Evolutionary conservation across 2,329 filamentous ascomycete species (phyloP).

Genomic region (Aciculosporium take): DNA sequence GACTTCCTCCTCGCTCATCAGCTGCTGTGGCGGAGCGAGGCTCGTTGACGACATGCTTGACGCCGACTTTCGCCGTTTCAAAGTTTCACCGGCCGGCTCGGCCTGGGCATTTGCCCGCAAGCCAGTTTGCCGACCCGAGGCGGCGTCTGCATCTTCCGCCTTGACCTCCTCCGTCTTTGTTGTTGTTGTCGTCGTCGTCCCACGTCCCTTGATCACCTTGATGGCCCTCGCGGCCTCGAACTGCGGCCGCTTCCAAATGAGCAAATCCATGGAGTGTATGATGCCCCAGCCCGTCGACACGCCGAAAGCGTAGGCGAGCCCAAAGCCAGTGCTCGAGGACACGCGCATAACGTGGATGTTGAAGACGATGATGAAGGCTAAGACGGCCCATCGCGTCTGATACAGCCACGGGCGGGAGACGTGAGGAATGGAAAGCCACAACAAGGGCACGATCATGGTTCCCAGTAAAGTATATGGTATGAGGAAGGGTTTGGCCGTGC

Average conservation of each 20-base stretch:
- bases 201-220: conserved; percentile 11
- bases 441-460: conserved; percentile 31
- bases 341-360: conserved; percentile 27
- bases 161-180: background rate
- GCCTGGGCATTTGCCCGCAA: background rate
- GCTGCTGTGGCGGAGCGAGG: background rate
- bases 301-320: conserved; percentile 34
- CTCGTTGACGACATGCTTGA: background rate
- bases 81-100: conserved; percentile 5
- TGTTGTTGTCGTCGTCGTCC: background rate
- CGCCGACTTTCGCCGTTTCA: conserved; percentile 9
- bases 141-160: background rate
- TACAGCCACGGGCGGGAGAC: conserved; percentile 35
- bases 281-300: conserved; percentile 36
- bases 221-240: conserved; percentile 39
- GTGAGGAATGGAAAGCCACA: conserved; percentile 45
- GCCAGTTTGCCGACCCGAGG: background rate
- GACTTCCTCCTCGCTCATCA: conserved; percentile 13
- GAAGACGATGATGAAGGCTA: conserved; percentile 27
- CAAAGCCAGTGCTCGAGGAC: conserved; percentile 37
- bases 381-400: conserved; percentile 32
- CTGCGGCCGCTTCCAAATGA: conserved; percentile 42
- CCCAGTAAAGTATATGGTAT: conserved; percentile 37
- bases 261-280: conserved; percentile 31
- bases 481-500: conserved; percentile 32